Conservation (phyloP, 2,329 filamentous ascomycete genomes). For the Pseudogymnoascus sp. region DNA sequence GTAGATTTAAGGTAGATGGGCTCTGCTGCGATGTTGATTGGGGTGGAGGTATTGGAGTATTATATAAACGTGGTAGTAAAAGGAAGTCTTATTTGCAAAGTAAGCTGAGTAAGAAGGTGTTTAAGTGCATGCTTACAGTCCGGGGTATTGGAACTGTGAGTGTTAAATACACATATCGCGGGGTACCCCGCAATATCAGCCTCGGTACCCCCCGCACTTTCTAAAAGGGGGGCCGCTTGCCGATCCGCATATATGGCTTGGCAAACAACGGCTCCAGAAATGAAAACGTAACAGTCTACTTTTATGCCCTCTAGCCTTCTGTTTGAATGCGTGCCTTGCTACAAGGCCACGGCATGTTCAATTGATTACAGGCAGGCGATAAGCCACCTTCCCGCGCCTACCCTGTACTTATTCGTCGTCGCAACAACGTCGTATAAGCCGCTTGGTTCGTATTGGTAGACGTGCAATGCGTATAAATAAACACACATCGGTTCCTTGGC, state of each 20-base stretch:
- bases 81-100: not conserved
- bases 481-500: not conserved
- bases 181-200: not conserved
- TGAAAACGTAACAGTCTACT: not conserved
- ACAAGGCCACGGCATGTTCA: not conserved
- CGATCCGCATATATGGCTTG: not conserved
- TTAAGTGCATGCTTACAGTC: not conserved
- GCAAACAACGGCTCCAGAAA: not conserved
- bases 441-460: not conserved
- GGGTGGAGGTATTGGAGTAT: not conserved
- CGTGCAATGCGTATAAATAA: not conserved
- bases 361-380: not conserved
- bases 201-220: conserved; percentile 2
- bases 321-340: not conserved
- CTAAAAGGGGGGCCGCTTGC: not conserved
- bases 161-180: not conserved
- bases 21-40: not conserved
- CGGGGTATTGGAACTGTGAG: not conserved
- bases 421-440: not conserved
- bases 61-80: not conserved
- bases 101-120: not conserved
- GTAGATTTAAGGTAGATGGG: not conserved
- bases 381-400: not conserved
- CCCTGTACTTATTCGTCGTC: not conserved
- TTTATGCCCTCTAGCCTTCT: not conserved